These are phyloP conservation scores for Cladophialophora exuberans DNA, from an alignment of 2,329 filamentous ascomycete genomes.

Conservation along the genomic window DNA sequence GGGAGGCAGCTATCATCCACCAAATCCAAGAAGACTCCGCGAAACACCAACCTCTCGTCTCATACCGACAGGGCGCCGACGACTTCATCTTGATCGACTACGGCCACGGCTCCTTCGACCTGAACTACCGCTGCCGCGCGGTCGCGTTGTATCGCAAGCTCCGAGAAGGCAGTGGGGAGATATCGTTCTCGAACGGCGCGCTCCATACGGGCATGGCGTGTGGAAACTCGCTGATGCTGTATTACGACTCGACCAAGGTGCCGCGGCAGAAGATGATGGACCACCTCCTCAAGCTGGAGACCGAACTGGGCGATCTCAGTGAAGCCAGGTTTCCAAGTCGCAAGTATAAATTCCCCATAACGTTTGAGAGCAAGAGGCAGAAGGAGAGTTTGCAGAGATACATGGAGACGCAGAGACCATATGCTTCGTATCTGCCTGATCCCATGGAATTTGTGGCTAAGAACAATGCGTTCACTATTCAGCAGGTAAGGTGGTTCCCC, in stretches of 20 bases:
- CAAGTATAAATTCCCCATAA: constrained; percentile 50
- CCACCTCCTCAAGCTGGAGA: constrained; percentile 43
- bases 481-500: constrained; percentile 36
- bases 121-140: constrained; percentile 61
- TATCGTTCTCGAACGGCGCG: constrained; percentile 43
- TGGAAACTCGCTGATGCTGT: constrained; percentile 49
- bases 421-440: constrained; percentile 65
- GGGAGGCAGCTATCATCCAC: constrained; percentile 40
- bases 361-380: constrained; percentile 42
- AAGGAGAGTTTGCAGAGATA: constrained; percentile 62
- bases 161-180: constrained; percentile 38
- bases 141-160: constrained; percentile 57
- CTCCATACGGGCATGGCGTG: constrained; percentile 58
- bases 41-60: constrained; percentile 43
- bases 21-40: constrained; percentile 38
- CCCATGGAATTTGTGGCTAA: constrained; percentile 62
- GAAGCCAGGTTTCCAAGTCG: constrained; percentile 48
- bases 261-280: constrained; percentile 43
- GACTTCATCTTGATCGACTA: constrained; percentile 63
- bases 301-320: constrained; percentile 44
- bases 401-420: constrained; percentile 62
- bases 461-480: constrained; percentile 56
- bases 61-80: constrained; percentile 50
- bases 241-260: constrained; percentile 49
- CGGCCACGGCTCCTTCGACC: constrained; percentile 58